Evolutionary conservation across 495 filamentous ascomycete species (phyloP), one percentile per base, ranked within the genome.

Genomic region (Talaromyces liani): DNA sequence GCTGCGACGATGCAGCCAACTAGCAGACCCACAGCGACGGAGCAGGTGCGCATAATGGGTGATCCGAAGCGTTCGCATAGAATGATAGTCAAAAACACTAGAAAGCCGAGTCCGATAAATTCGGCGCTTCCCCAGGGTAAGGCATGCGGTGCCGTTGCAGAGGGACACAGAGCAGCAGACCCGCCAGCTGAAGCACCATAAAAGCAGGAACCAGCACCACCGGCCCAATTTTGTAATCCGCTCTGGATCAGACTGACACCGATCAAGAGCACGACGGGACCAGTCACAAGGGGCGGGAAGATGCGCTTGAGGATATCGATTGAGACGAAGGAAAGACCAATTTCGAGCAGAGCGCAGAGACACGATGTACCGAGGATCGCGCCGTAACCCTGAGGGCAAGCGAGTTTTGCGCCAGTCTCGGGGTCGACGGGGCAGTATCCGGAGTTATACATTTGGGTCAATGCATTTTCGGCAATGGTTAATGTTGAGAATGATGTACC

Each of bases 251-350:
- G 81, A 47, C 81, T 79, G 59, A 92, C 84, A 58, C 91, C 88
- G 59, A 91, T 90, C 58, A 94, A 80, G 69, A 89, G 85, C 39
- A 94, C 90, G 0, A 90, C 93, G 3, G 84, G 91, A 5, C 92
- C 92, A 9, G 92, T 97, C 49, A 97, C 91, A 45, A 97, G 81
- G 0, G 91, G 92, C 39, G 92, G 92, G 76, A 97, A 96, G 69
- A 96, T 81, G 67, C 82, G 85, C 65, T 91, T 84, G 62, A 96
- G 79, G 47, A 88, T 67, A 51, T 70, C 74, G 14, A 89, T 88
- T 64, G 88, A 88, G 61, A 88, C 85, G 72, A 93, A 93, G 10
- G 87, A 87, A 62, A 92, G 80, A n/a, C 80, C 74, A 62, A 93
- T 83, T 78, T 92, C 90, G 56, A 92, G 76, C 20, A 91, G 75